Conservation (phyloP, 306 rosid genomes). For the Carpinus fangiana region DNA sequence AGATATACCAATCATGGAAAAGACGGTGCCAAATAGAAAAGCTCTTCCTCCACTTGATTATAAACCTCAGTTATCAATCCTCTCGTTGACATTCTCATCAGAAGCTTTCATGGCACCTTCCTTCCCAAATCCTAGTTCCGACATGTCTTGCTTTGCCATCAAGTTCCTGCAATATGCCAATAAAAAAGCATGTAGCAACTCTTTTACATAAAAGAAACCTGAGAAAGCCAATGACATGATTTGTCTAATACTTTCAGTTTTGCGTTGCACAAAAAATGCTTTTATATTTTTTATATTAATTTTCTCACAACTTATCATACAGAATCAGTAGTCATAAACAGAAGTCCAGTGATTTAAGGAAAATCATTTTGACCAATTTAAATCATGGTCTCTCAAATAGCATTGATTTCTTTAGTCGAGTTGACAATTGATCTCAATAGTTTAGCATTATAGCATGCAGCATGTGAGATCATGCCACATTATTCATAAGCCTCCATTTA, state of each 20-base stretch:
- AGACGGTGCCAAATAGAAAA: neutral
- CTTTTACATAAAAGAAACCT: neutral
- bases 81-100: conserved; percentile 29
- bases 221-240: conserved; percentile 9
- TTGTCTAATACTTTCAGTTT: neutral
- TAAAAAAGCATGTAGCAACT: conserved; percentile 18
- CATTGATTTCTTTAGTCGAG: neutral
- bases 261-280: neutral
- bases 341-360: neutral
- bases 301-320: neutral
- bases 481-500: no score
- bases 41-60: neutral
- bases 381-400: neutral
- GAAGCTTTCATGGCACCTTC: conserved; percentile 30
- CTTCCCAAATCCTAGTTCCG: conserved; percentile 80
- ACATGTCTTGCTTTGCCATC: conserved; percentile 97
- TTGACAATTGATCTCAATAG: neutral
- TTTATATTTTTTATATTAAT: neutral
- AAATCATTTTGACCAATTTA: neutral
- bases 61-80: conserved; percentile 36
- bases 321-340: neutral
- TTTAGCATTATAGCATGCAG: neutral
- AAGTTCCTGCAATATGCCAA: conserved; percentile 67
- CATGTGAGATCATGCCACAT: neutral
- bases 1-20: neutral